A percentile compares a stretch with the other conserved stretches of the same genome.
These are phyloP conservation scores for Paramyrothecium sp. DNA, from an alignment of 2,329 filamentous ascomycete genomes.

Conservation along the genomic window DNA sequence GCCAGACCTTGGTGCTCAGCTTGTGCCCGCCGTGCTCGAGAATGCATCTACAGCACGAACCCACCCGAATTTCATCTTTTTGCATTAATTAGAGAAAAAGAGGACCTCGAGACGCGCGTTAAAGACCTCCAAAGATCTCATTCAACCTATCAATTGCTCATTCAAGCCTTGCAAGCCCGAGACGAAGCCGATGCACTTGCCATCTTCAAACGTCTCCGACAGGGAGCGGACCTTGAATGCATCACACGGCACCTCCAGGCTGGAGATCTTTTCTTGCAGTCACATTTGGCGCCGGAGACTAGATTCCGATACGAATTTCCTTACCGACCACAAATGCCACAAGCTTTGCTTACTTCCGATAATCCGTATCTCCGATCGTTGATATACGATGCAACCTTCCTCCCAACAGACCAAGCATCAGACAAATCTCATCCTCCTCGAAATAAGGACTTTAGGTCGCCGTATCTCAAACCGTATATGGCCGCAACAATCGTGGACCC, in stretches of 20 bases:
- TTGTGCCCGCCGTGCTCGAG: too few species aligned
- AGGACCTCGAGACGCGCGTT: too few species aligned
- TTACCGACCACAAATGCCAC: conserved; percentile 18
- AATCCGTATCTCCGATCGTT: conserved; percentile 15
- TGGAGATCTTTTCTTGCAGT: conserved; percentile 31
- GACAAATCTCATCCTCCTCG: too few species aligned
- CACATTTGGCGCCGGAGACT: conserved; percentile 27
- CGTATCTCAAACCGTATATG: background rate
- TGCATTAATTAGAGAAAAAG: too few species aligned
- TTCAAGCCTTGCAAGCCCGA: background rate
- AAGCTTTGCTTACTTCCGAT: conserved; percentile 11
- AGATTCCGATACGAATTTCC: conserved; percentile 32
- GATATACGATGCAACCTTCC: background rate
- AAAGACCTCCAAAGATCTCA: too few species aligned
- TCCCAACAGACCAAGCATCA: background rate
- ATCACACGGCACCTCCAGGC: conserved; percentile 28
- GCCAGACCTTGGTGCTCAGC: too few species aligned
- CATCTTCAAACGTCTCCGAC: background rate
- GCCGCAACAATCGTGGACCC: conserved; percentile 22
- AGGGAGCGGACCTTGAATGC: background rate
- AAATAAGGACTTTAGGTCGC: background rate
- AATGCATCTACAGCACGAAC: too few species aligned
- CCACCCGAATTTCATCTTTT: too few species aligned
- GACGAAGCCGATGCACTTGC: background rate
- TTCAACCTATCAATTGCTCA: too few species aligned